Evolutionary conservation across 768 basidiomycete genomes (phyloP).

Genomic region (Lactarius tabidus): DNA sequence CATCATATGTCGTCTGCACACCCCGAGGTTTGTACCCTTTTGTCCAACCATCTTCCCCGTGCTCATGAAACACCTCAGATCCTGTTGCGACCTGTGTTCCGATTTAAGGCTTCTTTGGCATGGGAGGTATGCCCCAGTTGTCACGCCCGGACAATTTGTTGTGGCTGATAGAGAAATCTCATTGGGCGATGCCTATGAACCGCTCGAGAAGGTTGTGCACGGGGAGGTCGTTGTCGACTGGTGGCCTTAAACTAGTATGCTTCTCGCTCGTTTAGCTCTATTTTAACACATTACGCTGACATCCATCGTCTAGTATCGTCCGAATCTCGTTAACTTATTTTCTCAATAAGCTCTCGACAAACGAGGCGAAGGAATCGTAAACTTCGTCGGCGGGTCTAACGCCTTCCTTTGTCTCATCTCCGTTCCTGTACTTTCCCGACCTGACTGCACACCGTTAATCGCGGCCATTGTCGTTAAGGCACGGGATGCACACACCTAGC

Average conservation of each 20-base stretch:
- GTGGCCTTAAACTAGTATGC: slow-evolving; percentile 38
- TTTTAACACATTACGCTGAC: slow-evolving; percentile 10
- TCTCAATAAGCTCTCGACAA: slow-evolving; percentile 45
- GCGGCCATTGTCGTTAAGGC: slow-evolving; percentile 10
- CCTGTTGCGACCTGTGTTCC: slow-evolving; percentile 59
- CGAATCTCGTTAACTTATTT: slow-evolving; percentile 4
- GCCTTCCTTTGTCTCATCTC: slow-evolving; percentile 46
- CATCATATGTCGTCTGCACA: slow-evolving; percentile 62
- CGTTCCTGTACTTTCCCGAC: slow-evolving; percentile 65
- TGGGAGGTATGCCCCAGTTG: slow-evolving; percentile 70
- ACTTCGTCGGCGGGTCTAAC: slow-evolving; percentile 48
- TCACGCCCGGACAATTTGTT: slow-evolving; percentile 53
- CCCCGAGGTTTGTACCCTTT: slow-evolving; percentile 60
- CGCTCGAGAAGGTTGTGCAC: slow-evolving; percentile 67
- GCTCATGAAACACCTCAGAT: slow-evolving; percentile 55
- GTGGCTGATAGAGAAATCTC: slow-evolving; percentile 66
- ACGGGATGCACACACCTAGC: slow-evolving; percentile 44
- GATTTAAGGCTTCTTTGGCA: slow-evolving; percentile 67
- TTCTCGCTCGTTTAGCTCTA: slow-evolving; percentile 5
- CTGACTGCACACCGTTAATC: slow-evolving; percentile 39
- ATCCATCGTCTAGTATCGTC: slow-evolving; percentile 4
- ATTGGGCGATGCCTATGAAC: slow-evolving; percentile 58
- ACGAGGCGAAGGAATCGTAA: slow-evolving; percentile 48
- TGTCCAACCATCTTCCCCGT: slow-evolving; percentile 70
- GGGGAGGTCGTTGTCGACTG: slow-evolving; percentile 79